These are phyloP conservation scores for Dendrobium huoshanense DNA, from an alignment of 106 monocot genomes.

Conservation along the genomic window DNA sequence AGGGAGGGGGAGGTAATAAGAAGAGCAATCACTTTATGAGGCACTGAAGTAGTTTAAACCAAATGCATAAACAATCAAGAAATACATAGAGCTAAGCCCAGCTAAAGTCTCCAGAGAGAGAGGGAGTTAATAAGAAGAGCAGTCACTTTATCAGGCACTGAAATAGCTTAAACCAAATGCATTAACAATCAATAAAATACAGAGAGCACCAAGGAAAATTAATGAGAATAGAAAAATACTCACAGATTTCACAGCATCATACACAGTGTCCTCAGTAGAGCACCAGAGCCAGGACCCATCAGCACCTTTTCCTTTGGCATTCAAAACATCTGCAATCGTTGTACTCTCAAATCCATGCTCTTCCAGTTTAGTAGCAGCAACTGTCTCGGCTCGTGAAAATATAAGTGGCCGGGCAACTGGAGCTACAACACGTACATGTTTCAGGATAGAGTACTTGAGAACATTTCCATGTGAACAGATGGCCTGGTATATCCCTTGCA, in stretches of 20 bases:
- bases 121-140: neutral
- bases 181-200: neutral
- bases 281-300: conserved; percentile 85
- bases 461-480: conserved; percentile 31
- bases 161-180: too few species aligned
- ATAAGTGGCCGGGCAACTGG: conserved; percentile 22
- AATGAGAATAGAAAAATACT: conserved; percentile 6
- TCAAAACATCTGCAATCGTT: conserved; percentile 54
- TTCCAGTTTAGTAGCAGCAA: conserved; percentile 41
- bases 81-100: neutral
- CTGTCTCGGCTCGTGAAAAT: conserved; percentile 35
- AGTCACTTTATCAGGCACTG: neutral
- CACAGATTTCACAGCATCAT: conserved; percentile 79
- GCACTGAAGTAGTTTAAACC: too few species aligned
- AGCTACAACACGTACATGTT: conserved; percentile 25
- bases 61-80: neutral
- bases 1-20: neutral
- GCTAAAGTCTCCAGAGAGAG: too few species aligned
- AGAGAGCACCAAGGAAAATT: neutral
- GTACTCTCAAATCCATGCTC: conserved; percentile 76
- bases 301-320: conserved; percentile 63
- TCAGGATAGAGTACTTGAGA: conserved; percentile 32
- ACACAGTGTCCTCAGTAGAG: conserved; percentile 61
- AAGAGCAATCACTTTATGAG: neutral
- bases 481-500: conserved; percentile 46